These are phyloP conservation scores for Coemansia asiatica DNA, from an alignment of 192 early-diverging fungal species.

Conservation along the genomic window DNA sequence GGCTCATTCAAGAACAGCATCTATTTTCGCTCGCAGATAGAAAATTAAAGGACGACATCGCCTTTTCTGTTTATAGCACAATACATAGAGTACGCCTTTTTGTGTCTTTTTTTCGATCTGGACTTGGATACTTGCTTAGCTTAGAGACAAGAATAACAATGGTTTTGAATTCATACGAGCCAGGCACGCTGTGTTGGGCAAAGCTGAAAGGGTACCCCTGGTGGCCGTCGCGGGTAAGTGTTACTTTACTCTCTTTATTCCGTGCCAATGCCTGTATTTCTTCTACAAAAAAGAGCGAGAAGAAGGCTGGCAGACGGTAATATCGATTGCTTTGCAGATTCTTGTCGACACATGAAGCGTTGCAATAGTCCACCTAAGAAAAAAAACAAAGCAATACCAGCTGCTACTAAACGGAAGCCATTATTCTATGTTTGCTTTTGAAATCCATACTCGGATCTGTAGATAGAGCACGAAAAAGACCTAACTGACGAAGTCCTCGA, in stretches of 20 bases:
- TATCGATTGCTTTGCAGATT: too few relatives aligned
- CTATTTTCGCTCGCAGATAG: background rate
- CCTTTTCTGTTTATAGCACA: background rate
- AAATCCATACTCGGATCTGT: conserved; percentile 12
- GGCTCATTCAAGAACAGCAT: background rate
- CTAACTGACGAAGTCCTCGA: conserved; percentile 47
- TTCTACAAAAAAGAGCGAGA: too few relatives aligned
- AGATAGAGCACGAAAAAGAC: conserved; percentile 48
- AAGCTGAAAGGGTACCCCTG: conserved; percentile 58
- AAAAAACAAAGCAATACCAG: background rate
- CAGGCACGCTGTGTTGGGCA: conserved; percentile 57
- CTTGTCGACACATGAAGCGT: too few relatives aligned
- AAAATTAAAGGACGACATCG: background rate
- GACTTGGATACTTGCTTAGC: background rate
- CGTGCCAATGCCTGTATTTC: background rate
- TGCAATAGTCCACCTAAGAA: background rate
- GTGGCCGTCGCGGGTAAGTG: conserved; percentile 58
- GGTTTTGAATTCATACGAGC: conserved; percentile 46
- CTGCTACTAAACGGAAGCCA: background rate
- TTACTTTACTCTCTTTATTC: background rate
- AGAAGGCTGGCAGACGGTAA: too few relatives aligned
- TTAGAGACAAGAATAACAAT: conserved; percentile 5
- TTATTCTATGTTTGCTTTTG: background rate
- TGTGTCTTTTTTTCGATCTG: background rate
- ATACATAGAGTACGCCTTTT: background rate